phyloP scores from a whole-genome alignment of 225 moss, liverwort and hornwort species.

The Bryum argenteum region DNA sequence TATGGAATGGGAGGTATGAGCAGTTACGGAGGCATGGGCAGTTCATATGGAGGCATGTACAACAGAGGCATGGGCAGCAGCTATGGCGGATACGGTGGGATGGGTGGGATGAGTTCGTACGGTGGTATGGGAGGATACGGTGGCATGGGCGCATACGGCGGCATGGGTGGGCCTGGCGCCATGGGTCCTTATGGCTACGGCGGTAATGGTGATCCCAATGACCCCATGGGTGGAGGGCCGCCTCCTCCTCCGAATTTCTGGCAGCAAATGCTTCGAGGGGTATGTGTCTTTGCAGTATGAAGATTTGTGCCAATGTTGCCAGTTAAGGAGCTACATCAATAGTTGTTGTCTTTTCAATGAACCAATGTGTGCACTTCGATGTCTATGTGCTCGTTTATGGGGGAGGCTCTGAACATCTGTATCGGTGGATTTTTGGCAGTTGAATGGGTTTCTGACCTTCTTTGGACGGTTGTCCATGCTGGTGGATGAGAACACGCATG shows the following conservation, averaged over 20 bases:
- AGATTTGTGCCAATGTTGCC: conserved; percentile 46
- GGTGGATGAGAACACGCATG: conserved; percentile 97
- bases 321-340: conserved; percentile 48
- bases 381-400: background rate
- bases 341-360: conserved; percentile 29
- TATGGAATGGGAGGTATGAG: conserved; percentile 48
- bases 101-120: conserved; percentile 51
- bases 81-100: conserved; percentile 54
- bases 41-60: conserved; percentile 54
- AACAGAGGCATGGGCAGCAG: conserved; percentile 53
- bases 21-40: conserved; percentile 51
- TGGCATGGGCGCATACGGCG: conserved; percentile 58
- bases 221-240: conserved; percentile 79
- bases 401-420: conserved; percentile 22
- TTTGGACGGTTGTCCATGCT: conserved; percentile 95
- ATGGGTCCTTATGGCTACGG: conserved; percentile 71
- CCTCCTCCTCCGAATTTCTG: conserved; percentile 88
- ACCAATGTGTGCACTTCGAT: conserved; percentile 19
- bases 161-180: conserved; percentile 62
- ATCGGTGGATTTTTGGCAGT: conserved; percentile 49
- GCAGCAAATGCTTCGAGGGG: conserved; percentile 92
- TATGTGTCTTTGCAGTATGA: conserved; percentile 53
- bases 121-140: conserved; percentile 66
- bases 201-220: conserved; percentile 84
- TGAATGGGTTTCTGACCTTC: conserved; percentile 83